phyloP scores from a whole-genome alignment of 2,329 filamentous ascomycete genomes.

The Boeremia lycopersici region DNA sequence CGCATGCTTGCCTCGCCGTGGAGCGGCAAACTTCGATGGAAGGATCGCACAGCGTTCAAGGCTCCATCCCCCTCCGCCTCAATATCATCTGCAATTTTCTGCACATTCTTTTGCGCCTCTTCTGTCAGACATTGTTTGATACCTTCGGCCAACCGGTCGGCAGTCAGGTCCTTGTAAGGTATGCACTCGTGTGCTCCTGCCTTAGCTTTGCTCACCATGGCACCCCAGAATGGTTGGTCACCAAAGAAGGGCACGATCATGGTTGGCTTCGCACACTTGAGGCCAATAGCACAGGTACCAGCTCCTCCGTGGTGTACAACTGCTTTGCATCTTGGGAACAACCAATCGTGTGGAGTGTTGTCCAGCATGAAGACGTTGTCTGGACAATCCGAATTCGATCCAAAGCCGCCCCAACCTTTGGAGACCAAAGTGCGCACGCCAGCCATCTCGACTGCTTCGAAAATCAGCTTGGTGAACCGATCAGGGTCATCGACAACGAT shows the following conservation, averaged over 20 bases:
- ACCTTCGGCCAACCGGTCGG: slow-evolving; percentile 70
- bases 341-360: slow-evolving; percentile 78
- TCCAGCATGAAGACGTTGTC: slow-evolving; percentile 74
- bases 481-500: slow-evolving; percentile 77
- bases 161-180: slow-evolving; percentile 70
- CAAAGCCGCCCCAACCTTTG: slow-evolving; percentile 77
- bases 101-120: slow-evolving; percentile 63
- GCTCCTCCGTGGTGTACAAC: slow-evolving; percentile 80
- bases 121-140: slow-evolving; percentile 71
- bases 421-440: slow-evolving; percentile 75
- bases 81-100: slow-evolving; percentile 66
- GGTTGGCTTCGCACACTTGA: slow-evolving; percentile 73
- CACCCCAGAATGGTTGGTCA: slow-evolving; percentile 79
- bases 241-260: slow-evolving; percentile 83
- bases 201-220: slow-evolving; percentile 67
- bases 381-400: slow-evolving; percentile 55
- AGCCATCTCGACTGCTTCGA: slow-evolving; percentile 68
- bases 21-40: slow-evolving; percentile 66
- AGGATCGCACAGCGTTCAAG: slow-evolving; percentile 69
- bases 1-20: slow-evolving; percentile 57
- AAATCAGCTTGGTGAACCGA: slow-evolving; percentile 71
- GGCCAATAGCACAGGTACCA: slow-evolving; percentile 74
- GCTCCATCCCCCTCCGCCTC: slow-evolving; percentile 69
- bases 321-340: slow-evolving; percentile 70
- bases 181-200: slow-evolving; percentile 68